Evolutionary conservation across 2,329 filamentous ascomycete genomes (phyloP).

Genomic region (Cladophialophora exuberans): DNA sequence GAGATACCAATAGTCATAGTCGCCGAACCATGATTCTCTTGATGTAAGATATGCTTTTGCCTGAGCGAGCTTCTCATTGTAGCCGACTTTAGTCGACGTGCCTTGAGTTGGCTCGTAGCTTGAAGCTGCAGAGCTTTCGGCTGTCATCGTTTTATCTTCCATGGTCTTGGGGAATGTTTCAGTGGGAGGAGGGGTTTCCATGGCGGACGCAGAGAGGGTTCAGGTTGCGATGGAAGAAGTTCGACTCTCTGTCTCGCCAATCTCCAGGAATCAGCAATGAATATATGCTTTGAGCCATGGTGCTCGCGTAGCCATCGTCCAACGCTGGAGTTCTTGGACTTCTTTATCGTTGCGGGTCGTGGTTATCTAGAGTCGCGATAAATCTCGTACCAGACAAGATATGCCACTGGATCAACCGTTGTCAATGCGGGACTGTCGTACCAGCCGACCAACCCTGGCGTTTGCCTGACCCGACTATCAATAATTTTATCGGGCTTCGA

Average conservation of each 20-base stretch:
- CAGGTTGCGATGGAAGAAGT: too few relatives aligned
- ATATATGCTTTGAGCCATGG: too few relatives aligned
- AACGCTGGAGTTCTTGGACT: too few relatives aligned
- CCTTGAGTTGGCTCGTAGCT: constrained; percentile 3
- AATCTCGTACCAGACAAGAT: background rate
- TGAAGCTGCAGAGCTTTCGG: constrained; percentile 13
- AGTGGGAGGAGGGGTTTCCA: background rate
- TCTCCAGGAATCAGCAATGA: too few relatives aligned
- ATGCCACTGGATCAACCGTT: too few relatives aligned
- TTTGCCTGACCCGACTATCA: background rate
- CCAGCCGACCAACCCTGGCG: background rate
- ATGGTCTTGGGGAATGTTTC: background rate
- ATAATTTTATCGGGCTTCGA: background rate
- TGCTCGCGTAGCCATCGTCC: too few relatives aligned
- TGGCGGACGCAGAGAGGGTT: too few relatives aligned
- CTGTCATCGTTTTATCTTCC: constrained; percentile 15
- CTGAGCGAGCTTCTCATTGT: constrained; percentile 20
- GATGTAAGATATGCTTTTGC: constrained; percentile 32
- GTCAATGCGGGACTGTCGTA: background rate
- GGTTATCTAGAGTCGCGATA: too few relatives aligned
- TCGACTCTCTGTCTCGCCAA: too few relatives aligned
- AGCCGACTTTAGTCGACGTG: constrained; percentile 13
- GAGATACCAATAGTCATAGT: constrained; percentile 59
- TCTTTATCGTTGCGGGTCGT: too few relatives aligned
- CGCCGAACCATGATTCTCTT: constrained; percentile 53